Evolutionary conservation across 2,329 filamentous ascomycete genomes (phyloP).

Genomic region (Emergomyces pasteurianus): DNA sequence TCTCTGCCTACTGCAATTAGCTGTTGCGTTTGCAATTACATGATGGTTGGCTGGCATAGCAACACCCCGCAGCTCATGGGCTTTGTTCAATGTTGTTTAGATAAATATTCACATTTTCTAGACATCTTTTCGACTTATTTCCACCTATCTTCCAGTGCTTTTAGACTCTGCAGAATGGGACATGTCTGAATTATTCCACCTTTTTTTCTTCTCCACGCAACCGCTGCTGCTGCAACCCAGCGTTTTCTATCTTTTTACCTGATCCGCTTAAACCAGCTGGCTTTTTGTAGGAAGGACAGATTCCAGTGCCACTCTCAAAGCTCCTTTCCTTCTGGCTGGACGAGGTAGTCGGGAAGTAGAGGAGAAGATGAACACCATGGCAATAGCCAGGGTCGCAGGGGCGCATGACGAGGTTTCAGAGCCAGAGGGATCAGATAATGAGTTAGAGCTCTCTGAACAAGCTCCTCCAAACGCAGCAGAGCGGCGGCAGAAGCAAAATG

Average conservation of each 20-base stretch:
- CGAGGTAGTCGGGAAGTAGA: background rate
- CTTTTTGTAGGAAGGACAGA: background rate
- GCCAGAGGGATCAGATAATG: slow-evolving; percentile 1
- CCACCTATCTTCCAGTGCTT: background rate
- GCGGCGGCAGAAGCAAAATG: slow-evolving; percentile 40
- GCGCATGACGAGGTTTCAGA: background rate
- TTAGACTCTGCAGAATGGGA: background rate
- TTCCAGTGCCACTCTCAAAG: too few species aligned
- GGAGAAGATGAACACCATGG: background rate
- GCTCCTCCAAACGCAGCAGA: slow-evolving; percentile 23
- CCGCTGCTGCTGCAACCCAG: too few species aligned
- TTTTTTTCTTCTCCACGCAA: background rate
- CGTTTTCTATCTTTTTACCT: background rate
- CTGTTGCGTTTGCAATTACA: background rate
- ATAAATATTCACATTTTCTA: background rate
- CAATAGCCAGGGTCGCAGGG: background rate
- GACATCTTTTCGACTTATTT: background rate
- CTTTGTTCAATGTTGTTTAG: background rate
- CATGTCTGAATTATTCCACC: background rate
- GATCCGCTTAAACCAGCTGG: background rate
- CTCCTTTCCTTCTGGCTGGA: background rate
- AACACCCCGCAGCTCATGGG: background rate
- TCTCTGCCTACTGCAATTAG: background rate
- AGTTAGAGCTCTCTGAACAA: slow-evolving; percentile 16
- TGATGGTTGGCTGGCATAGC: too few species aligned